phyloP scores from a whole-genome alignment of 2,329 filamentous ascomycete species.

The Aspergillus sp. region DNA sequence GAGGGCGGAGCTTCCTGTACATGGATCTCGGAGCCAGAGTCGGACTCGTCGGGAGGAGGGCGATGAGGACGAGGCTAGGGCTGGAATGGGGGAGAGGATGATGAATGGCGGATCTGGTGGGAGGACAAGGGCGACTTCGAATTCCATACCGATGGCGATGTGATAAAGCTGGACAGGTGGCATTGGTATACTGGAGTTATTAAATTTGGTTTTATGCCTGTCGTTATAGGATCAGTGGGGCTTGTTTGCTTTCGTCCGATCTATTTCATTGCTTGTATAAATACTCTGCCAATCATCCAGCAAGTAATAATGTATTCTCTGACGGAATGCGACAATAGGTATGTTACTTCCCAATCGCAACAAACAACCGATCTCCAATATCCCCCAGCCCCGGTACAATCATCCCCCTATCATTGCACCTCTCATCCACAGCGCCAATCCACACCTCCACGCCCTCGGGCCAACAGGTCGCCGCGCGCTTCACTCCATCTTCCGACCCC shows the following conservation, averaged over 20 bases:
- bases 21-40: not conserved
- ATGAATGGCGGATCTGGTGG: not conserved
- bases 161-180: not conserved
- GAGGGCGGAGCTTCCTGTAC: slow-evolving; percentile 12
- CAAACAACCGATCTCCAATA: slow-evolving; percentile 83
- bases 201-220: not conserved
- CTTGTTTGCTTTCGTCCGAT: not conserved
- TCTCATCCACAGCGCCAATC: slow-evolving; percentile 75
- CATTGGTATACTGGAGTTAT: no score
- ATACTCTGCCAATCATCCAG: not conserved
- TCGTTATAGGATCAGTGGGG: not conserved
- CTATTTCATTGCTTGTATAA: not conserved
- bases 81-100: no score
- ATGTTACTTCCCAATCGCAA: slow-evolving; percentile 77
- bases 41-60: not conserved
- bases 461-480: slow-evolving; percentile 73
- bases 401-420: slow-evolving; percentile 77
- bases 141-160: not conserved
- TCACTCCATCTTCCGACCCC: slow-evolving; percentile 69
- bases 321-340: not conserved
- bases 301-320: not conserved
- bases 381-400: slow-evolving; percentile 87
- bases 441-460: slow-evolving; percentile 63
- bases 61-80: not conserved
- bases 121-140: not conserved